phyloP scores from a whole-genome alignment of 306 rosid genomes.

The Amphicarpaea edgeworthii region DNA sequence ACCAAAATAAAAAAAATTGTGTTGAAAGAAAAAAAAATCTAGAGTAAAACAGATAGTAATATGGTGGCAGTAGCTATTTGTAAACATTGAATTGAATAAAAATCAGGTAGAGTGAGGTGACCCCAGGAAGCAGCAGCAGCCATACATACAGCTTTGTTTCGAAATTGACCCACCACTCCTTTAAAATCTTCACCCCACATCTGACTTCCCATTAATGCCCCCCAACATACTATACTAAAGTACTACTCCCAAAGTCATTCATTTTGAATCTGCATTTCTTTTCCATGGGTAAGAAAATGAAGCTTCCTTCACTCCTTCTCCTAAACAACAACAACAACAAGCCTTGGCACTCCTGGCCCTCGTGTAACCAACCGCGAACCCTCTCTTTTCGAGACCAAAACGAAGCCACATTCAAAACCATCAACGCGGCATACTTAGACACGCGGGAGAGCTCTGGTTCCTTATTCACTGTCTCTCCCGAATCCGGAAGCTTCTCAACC shows the following conservation, averaged over 20 bases:
- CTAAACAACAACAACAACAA: not conserved
- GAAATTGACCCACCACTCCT: conserved; percentile 51
- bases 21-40: no score
- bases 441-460: conserved; percentile 39
- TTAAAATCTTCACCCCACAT: conserved; percentile 51
- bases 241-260: not conserved
- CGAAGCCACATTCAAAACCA: conserved; percentile 43
- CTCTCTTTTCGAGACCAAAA: conserved; percentile 66
- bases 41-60: no score
- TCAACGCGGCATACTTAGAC: conserved; percentile 51
- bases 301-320: conserved; percentile 63
- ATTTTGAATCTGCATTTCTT: conserved; percentile 19
- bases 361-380: conserved; percentile 83
- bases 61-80: no score
- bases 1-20: no score
- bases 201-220: conserved; percentile 66
- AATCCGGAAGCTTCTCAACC: conserved; percentile 53
- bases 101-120: conserved; percentile 30
- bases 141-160: conserved; percentile 18
- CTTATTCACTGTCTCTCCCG: conserved; percentile 53
- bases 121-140: conserved; percentile 14
- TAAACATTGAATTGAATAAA: no score
- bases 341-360: conserved; percentile 79
- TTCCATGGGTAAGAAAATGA: conserved; percentile 70
- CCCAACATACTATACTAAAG: no score